A percentile compares a stretch with the other conserved stretches of the same genome.
These are phyloP conservation scores for Kazachstania viticola DNA, from an alignment of 805 yeast genomes.

Conservation along the genomic window DNA sequence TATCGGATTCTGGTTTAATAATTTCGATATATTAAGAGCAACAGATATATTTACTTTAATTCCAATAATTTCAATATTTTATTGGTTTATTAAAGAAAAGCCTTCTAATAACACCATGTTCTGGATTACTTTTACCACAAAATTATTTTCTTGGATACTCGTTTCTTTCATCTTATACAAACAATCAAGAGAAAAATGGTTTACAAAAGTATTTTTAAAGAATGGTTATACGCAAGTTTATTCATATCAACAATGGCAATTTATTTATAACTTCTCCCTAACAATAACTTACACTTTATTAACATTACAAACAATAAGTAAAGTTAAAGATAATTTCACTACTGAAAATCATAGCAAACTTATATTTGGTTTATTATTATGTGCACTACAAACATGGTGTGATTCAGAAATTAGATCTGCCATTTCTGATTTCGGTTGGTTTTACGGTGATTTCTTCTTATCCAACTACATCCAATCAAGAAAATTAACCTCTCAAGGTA, in stretches of 20 bases:
- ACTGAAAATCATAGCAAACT: conserved; percentile 20
- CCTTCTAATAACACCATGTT: conserved; percentile 24
- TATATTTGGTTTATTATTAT: conserved; percentile 47
- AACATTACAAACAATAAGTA: conserved; percentile 27
- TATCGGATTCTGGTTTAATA: conserved; percentile 31
- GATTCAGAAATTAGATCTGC: conserved; percentile 55
- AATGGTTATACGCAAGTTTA: conserved; percentile 53
- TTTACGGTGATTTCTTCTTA: conserved; percentile 74
- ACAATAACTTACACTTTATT: conserved; percentile 49
- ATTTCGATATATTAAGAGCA: conserved; percentile 54
- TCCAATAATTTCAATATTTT: conserved; percentile 32
- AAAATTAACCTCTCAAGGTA: conserved; percentile 62
- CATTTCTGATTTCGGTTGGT: conserved; percentile 83
- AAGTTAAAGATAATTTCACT: conserved; percentile 14
- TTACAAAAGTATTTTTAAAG: conserved; percentile 54
- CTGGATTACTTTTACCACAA: conserved; percentile 33
- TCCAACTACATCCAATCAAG: conserved; percentile 39
- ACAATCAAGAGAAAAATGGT: conserved; percentile 50
- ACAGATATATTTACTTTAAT: conserved; percentile 45
- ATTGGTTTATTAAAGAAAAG: conserved; percentile 22
- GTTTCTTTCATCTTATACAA: conserved; percentile 40
- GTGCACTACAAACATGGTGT: conserved; percentile 56
- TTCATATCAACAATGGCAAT: conserved; percentile 65
- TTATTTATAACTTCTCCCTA: conserved; percentile 41
- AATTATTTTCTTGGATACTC: conserved; percentile 39